These are phyloP conservation scores for Coleophoma eucalyptorum DNA, from an alignment of 2,329 filamentous ascomycete species.

Conservation along the genomic window DNA sequence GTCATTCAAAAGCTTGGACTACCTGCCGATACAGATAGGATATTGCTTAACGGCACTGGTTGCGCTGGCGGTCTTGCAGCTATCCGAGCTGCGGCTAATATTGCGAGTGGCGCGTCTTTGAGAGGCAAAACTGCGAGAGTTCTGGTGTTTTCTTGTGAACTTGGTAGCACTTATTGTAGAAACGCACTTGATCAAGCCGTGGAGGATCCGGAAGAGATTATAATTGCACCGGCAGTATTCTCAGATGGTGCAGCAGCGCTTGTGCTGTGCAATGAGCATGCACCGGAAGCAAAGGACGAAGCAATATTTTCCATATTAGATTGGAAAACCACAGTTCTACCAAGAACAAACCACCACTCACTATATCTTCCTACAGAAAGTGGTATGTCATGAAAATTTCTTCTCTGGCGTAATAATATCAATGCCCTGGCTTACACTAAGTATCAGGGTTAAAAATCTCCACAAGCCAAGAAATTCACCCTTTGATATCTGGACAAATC, in stretches of 20 bases:
- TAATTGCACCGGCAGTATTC: neutral
- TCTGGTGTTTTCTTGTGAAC: neutral
- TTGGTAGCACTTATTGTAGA: neutral
- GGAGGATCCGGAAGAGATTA: neutral
- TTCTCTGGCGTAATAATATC: neutral
- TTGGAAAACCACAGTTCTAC: neutral
- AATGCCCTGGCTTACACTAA: neutral
- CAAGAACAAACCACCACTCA: neutral
- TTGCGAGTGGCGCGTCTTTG: neutral
- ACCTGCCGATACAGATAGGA: neutral
- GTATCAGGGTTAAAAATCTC: neutral
- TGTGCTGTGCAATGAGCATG: neutral
- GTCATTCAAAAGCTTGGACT: neutral
- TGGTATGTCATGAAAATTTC: no score
- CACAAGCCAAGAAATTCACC: neutral
- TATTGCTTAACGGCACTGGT: neutral
- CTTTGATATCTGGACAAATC: neutral
- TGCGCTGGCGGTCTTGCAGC: neutral
- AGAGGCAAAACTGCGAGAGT: neutral
- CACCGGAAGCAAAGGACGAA: neutral
- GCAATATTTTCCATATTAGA: neutral
- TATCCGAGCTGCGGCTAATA: neutral
- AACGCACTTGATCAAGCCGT: neutral
- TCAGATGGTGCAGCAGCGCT: neutral
- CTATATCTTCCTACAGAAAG: no score